phyloP scores from a whole-genome alignment of 2,329 filamentous ascomycete genomes.

The Clonostachys byssicola region DNA sequence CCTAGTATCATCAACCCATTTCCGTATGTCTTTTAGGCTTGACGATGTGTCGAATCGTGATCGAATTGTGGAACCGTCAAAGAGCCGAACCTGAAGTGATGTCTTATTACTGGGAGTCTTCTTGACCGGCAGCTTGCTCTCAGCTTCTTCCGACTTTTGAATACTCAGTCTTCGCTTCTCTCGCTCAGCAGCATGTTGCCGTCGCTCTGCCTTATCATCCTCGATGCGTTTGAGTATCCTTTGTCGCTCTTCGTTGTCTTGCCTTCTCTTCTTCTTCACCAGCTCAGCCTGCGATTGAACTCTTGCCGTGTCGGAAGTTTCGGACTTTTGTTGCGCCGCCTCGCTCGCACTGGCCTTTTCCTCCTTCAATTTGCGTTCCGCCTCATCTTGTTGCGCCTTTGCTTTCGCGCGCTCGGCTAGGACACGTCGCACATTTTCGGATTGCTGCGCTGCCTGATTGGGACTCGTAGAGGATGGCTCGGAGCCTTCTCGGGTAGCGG shows the following conservation, averaged over 20 bases:
- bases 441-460: constrained; percentile 5
- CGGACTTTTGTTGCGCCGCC: constrained; percentile 36
- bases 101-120: constrained; percentile 21
- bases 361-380: constrained; percentile 43
- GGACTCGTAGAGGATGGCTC: constrained; percentile 3
- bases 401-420: constrained; percentile 47
- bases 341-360: constrained; percentile 41
- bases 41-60: constrained; percentile 62
- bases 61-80: constrained; percentile 79
- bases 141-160: constrained; percentile 19
- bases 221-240: constrained; percentile 73
- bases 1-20: constrained; percentile 69
- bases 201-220: constrained; percentile 68
- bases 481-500: constrained; percentile 1
- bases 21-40: constrained; percentile 65
- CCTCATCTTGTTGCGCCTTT: constrained; percentile 33
- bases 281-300: constrained; percentile 45
- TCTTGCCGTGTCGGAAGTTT: constrained; percentile 19
- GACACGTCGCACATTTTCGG: constrained; percentile 26
- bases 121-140: constrained; percentile 21
- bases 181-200: constrained; percentile 46
- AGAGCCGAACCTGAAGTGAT: constrained; percentile 73
- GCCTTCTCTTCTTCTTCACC: constrained; percentile 59
- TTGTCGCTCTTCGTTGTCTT: constrained; percentile 64
- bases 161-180: constrained; percentile 31